phyloP scores from a whole-genome alignment of 495 filamentous ascomycete species.

The Apiosordaria backusii region DNA sequence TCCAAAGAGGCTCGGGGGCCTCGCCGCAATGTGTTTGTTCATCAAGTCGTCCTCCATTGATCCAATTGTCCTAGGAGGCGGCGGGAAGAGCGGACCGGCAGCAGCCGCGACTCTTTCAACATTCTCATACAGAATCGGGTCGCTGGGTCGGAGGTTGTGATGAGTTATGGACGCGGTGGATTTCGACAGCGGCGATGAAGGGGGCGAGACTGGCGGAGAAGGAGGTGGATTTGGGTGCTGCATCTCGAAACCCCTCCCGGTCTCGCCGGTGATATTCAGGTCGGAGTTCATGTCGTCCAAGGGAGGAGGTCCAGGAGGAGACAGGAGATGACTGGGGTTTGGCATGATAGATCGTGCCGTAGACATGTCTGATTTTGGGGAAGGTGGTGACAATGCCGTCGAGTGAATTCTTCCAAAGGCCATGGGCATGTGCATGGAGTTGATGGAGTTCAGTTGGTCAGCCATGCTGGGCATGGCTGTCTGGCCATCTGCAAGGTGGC shows the following conservation, averaged over 20 bases:
- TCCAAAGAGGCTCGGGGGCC: slow-evolving; percentile 54
- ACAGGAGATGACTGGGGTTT: slow-evolving; percentile 62
- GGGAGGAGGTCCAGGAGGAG: slow-evolving; percentile 64
- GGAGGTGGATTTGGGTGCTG: slow-evolving; percentile 38
- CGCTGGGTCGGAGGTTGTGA: slow-evolving; percentile 39
- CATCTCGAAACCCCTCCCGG: slow-evolving; percentile 31
- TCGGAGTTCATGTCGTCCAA: slow-evolving; percentile 54
- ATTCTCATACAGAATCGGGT: slow-evolving; percentile 45
- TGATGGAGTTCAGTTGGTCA: slow-evolving; percentile 15
- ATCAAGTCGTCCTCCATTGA: slow-evolving; percentile 46
- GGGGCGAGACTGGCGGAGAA: slow-evolving; percentile 72
- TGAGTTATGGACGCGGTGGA: slow-evolving; percentile 45
- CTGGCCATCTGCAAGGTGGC: slow-evolving; percentile 19
- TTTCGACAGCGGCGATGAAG: slow-evolving; percentile 25
- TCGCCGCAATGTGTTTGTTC: slow-evolving; percentile 63
- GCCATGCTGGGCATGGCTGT: slow-evolving; percentile 26
- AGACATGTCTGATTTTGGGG: slow-evolving; percentile 5
- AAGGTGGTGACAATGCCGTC: slow-evolving; percentile 6
- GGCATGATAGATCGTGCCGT: slow-evolving; percentile 7
- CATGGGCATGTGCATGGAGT: slow-evolving; percentile 17
- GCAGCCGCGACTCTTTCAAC: slow-evolving; percentile 43
- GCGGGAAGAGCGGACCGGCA: slow-evolving; percentile 56
- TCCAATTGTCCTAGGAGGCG: slow-evolving; percentile 28
- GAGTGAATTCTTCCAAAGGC: slow-evolving; percentile 15
- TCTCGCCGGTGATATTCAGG: slow-evolving; percentile 6